Base-by-base conservation (phyloP, 2,329 filamentous ascomycete species). In the Fusarium caatingaense region DNA sequence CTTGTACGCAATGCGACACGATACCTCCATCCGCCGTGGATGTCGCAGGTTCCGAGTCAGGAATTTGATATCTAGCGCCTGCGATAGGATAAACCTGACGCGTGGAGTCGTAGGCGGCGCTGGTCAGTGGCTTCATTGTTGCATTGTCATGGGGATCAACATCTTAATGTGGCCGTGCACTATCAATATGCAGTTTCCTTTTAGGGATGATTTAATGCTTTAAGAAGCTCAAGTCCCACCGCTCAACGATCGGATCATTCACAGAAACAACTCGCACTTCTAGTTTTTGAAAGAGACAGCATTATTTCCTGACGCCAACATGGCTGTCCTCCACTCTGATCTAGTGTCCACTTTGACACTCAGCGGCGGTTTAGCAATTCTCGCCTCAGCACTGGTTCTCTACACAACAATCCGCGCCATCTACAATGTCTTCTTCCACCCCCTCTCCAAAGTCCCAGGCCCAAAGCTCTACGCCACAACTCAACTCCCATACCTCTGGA, bases 391-490 rank as follows among this genome's bases (percentile, higher is more conserved):
- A 5, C 9, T 41, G 18, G 23, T 1, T 9, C 21, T 28, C 9
- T 51, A 41, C 10, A 25, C 25, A 41, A 11, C 9, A 16, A 10
- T 20, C 2, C 49, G 21, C 15, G 13, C 37, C 3, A 4, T 57
- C 0, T 64, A 64, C 28, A 21, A 41, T 20, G 28, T 27, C 10
- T 64, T 57, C 28, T 45, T 64, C 45, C 61, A 64, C 20, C 59
- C 61, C 5, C 59, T 64, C 4, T 18, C 59, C 1, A 64, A 64
- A 21, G 16, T 64, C 5, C 61, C 61, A 1, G 61, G 61, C 0
- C 61, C 59, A 5, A 64, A 40, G 8, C 25, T 64, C 1, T 57
- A 64, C 45, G 25, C 30, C 5, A 20, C 23, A 1, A 32, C 50
- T 10, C 49, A 64, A 0, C 25, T 64, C 3, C 59, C 61, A 2